Evolutionary conservation across 2,329 filamentous ascomycete genomes (phyloP), one percentile per base, ranked within the genome.

Genomic region (Colletotrichum musicola): DNA sequence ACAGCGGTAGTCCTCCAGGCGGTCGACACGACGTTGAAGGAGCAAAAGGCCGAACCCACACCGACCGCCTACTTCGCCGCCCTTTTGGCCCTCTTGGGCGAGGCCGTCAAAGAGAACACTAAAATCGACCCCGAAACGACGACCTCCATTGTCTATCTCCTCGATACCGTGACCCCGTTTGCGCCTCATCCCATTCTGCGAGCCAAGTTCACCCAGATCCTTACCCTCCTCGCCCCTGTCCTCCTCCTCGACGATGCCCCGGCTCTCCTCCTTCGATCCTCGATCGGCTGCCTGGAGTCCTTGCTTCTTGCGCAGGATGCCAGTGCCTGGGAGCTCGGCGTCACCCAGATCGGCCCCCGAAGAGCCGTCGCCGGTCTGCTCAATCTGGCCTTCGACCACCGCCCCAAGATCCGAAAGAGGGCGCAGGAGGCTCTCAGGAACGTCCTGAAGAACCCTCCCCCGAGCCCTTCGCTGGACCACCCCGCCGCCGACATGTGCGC

Each of bases 401-500:
- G 95, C 64, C 96, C 96, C 2, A 99, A 99, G 83, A 94, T 98
- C 56, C 89, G 96, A 74, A 98, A 96, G 88, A 86, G 95, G 79
- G 94, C 96, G 6, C 93, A 97, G 79, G 95, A 98, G 76, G 94
- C 95, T 2, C 81, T 99, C 73, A 90, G 91, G 61, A 93, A 91
- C 71, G 90, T 99, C 4, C 86, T 99, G 66, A 91, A 91, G 79
- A 92, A 90, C 70, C 93, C 94, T 9, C 96, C 96, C 0, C 95
- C 95, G 0, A 97, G 93, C 72, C 96, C 96, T 1, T 95, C 93
- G 4, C 82, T 98, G 69, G 96, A 99, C 73, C 96, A 99, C 77
- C 96, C 96, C 1, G 96, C 94, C 27, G 93, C 95, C 54, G 95
- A 97, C 77, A 95, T 98, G 90, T 98, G 95, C 81, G 96, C 96